phyloP scores from a whole-genome alignment of 768 basidiomycete species.

The Auricularia cornea region DNA sequence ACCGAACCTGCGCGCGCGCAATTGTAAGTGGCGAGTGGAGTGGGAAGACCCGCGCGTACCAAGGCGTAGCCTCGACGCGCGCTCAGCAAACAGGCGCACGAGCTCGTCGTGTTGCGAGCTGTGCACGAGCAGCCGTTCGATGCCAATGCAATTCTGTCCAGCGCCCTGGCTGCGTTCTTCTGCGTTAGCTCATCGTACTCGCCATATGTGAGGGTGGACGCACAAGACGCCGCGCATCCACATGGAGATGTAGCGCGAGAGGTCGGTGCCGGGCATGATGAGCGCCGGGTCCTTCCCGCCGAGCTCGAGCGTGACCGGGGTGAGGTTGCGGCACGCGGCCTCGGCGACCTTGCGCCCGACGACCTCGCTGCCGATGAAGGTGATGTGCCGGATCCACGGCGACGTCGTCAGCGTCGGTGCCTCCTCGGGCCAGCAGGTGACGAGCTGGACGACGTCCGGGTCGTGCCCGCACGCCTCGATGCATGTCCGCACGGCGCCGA shows the following conservation, averaged over 20 bases:
- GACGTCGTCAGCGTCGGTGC: constrained; percentile 76
- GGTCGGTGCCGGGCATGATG: constrained; percentile 76
- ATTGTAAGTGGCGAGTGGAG: no score
- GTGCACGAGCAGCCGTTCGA: constrained; percentile 89
- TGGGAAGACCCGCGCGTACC: no score
- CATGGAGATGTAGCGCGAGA: constrained; percentile 68
- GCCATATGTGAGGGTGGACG: constrained; percentile 20
- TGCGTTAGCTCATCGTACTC: neutral
- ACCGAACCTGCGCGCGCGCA: constrained; percentile 38
- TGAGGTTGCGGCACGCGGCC: neutral
- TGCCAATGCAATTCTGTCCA: constrained; percentile 96
- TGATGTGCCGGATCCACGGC: constrained; percentile 82
- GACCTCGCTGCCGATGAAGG: constrained; percentile 80
- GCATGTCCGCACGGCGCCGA: constrained; percentile 68
- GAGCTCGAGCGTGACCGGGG: constrained; percentile 68
- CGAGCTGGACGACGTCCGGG: constrained; percentile 80
- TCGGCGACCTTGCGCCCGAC: constrained; percentile 59
- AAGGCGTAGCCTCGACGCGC: constrained; percentile 59
- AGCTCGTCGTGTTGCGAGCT: constrained; percentile 67
- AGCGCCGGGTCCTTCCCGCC: constrained; percentile 94
- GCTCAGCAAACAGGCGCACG: constrained; percentile 52
- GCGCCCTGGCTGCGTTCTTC: constrained; percentile 61
- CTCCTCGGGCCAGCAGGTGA: constrained; percentile 83
- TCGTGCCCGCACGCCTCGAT: constrained; percentile 77
- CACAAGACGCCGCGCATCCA: constrained; percentile 93